phyloP scores from a whole-genome alignment of 2,329 filamentous ascomycete species.

The Pseudogymnoascus sp. region DNA sequence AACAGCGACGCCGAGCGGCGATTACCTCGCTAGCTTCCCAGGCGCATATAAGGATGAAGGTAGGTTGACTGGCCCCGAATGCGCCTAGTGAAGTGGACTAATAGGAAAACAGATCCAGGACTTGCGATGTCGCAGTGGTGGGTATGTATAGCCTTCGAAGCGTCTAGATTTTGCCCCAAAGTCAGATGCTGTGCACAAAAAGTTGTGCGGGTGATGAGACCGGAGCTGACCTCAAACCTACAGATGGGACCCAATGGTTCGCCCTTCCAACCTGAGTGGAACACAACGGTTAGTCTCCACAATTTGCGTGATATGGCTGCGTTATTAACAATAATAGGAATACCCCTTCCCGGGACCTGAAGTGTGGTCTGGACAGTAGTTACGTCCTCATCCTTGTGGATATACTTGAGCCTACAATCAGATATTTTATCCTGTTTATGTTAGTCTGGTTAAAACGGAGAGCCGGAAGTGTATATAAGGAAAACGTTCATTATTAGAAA shows the following conservation, averaged over 20 bases:
- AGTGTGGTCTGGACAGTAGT: slow-evolving; percentile 9
- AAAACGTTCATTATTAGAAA: neutral
- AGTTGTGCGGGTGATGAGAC: neutral
- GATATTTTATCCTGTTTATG: neutral
- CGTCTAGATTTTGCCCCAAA: neutral
- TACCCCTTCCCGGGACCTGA: slow-evolving; percentile 13
- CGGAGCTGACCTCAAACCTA: neutral
- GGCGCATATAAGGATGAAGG: slow-evolving; percentile 9
- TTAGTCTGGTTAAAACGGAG: neutral
- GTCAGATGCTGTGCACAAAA: neutral
- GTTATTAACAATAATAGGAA: slow-evolving; percentile 9
- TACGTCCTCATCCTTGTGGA: neutral
- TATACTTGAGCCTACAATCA: neutral
- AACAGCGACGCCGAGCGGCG: neutral
- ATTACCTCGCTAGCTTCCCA: slow-evolving; percentile 12
- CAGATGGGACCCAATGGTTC: neutral
- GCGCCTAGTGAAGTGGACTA: neutral
- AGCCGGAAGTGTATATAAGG: neutral
- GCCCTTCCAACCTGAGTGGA: neutral
- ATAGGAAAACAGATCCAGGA: slow-evolving; percentile 12
- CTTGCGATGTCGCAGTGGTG: slow-evolving; percentile 11
- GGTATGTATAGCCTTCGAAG: neutral
- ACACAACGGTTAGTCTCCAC: neutral
- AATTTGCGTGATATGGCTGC: neutral
- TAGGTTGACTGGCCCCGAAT: neutral